Evolutionary conservation across 2,329 filamentous ascomycete genomes (phyloP), one percentile per base, ranked within the genome.

Genomic region (Xenoacremonium recifei): DNA sequence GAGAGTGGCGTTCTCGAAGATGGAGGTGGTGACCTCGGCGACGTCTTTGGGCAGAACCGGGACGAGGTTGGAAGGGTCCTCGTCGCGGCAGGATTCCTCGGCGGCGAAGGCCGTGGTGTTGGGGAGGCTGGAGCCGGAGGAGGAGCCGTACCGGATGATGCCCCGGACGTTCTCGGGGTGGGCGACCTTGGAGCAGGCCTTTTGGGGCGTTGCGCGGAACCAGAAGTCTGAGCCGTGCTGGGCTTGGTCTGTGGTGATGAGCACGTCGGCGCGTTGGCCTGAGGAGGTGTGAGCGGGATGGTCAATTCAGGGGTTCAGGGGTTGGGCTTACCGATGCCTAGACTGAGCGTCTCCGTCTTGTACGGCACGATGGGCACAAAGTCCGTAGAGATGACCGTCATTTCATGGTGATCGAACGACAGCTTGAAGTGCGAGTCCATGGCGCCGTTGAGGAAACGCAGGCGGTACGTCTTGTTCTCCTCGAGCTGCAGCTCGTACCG

Each of bases 331-430:
- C 64, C 77, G 15, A 54, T 70, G 21, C 65, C 72, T 10, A 82
- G 64, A 18, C 64, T 71, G n/a, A 82, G 60, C n/a, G 71, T 44
- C 1, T 69, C 65, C 2, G 78, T 72, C 1, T 62, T 62, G 48
- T 76, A 84, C 0, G 80, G 80, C 12, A 67, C 53, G 23, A 85
- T 69, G 5, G 80, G 76, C 0, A 84, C 74, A 12, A 84, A 65
- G 50, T 83, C 82, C 9, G 62, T 65, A 0, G 72, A 68, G 37
- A 85, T 79, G 25, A 85, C 78, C 0, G 68, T 75, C 50, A 85
- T 60, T 1, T 57, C 70, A 56, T 85, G 81, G 33, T 75, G 69
- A 54, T 80, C 76, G 42, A 80, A 76, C 17, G 65, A 66, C 53
- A 79, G 78, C 49, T 69, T 68, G 58, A 69, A 61, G 40, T 66